Evolutionary conservation across 2,329 filamentous ascomycete genomes (phyloP), one percentile per base, ranked within the genome.

Genomic region (Tolypocladium endophyticum): DNA sequence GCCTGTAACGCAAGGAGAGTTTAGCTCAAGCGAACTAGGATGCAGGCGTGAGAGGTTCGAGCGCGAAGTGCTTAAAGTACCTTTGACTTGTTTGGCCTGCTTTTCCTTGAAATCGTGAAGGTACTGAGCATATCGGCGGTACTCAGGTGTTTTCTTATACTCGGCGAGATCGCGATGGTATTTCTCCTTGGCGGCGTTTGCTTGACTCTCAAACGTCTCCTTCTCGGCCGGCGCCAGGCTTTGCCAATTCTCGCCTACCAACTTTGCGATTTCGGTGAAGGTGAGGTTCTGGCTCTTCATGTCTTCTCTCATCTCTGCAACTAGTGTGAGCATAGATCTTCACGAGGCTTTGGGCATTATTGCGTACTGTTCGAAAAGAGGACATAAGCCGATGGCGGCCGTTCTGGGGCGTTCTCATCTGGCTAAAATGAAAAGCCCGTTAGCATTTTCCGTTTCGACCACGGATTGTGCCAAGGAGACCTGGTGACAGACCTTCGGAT

Each of bases 171-270:
- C 84, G n/a, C 81, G 78, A 64, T 88, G 88, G 69, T 91, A 93
- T 64, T 81, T 87, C 64, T 92, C 88, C 72, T 93, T 93, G 33
- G 87, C 87, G 20, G 80, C 73, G 61, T 87, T 86, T 30, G 89
- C 89, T 68, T 89, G 85, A 45, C 81, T 81, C 70, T 93, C 89
- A 65, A 83, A 93, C 0, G 81, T 79, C 68, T 91, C 89, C 67
- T 89, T 89, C 64, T 89, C 86, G 0, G 77, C 73, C 0, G 84
- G 78, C 2, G 83, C 78, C 11, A 93, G 74, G 58, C 84, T 86
- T 69, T 93, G 89, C 89, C 89, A 93, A 68, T 88, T 84, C 68
- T 93, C 89, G 8, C 89, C 89, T 1, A 92, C 89, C 1, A 91
- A 76, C 68, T 92, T 92, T 14, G 89, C 89, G 63, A 93, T 92